phyloP scores from a whole-genome alignment of 164 flowering plant species.

The Cinnamomum micranthum region DNA sequence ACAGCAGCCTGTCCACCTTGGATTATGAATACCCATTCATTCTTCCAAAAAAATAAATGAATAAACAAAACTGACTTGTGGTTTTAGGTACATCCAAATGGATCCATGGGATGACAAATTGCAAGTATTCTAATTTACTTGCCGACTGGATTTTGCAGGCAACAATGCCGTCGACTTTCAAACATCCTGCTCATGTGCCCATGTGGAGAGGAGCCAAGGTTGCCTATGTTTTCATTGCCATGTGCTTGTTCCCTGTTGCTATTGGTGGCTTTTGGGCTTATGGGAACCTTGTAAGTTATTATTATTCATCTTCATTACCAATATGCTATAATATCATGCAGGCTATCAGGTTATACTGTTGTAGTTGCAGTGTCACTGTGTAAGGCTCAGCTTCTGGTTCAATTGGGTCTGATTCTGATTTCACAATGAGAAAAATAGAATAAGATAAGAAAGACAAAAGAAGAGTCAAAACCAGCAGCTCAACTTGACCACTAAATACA shows the following conservation, averaged over 20 bases:
- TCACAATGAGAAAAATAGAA: no score
- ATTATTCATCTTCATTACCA: not conserved
- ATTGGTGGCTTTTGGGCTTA: constrained; percentile 99
- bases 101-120: not conserved
- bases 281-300: constrained; percentile 80
- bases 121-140: constrained; percentile 5
- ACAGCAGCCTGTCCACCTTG: no score
- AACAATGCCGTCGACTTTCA: constrained; percentile 98
- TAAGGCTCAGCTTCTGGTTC: not conserved
- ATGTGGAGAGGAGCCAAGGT: constrained; percentile 99
- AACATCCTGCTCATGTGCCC: constrained; percentile 96
- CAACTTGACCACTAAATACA: no score
- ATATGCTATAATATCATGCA: not conserved
- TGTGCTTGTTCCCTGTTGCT: constrained; percentile 93
- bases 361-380: no score
- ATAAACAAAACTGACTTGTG: not conserved
- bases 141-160: constrained; percentile 40
- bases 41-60: no score
- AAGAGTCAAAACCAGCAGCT: no score
- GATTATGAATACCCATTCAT: no score
- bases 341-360: not conserved
- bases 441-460: no score
- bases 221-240: constrained; percentile 87
- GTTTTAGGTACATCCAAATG: not conserved
- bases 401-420: not conserved